A percentile compares a stretch with the other conserved stretches of the same genome.
Conservation (phyloP, 1,139 yeast species). For the Geotrichum fermentans region DNA sequence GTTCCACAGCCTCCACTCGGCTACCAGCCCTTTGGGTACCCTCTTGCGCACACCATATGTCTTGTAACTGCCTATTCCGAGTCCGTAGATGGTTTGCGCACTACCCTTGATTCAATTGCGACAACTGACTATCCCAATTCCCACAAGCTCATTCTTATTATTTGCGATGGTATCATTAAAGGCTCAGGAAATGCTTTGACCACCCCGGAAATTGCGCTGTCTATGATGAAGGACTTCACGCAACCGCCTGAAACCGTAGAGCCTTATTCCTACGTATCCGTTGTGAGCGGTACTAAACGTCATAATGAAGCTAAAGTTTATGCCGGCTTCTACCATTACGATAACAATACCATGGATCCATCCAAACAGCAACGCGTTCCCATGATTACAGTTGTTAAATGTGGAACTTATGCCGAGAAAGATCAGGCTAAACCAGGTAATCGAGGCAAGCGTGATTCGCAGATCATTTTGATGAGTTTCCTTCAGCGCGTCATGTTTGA, state of each 20-base stretch:
- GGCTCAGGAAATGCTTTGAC: slow-evolving; percentile 30
- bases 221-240: slow-evolving; percentile 59
- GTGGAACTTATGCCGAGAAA: slow-evolving; percentile 31
- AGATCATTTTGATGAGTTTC: slow-evolving; percentile 36
- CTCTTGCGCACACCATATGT: slow-evolving; percentile 51
- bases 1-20: slow-evolving; percentile 89
- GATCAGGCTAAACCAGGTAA: slow-evolving; percentile 43
- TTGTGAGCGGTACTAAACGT: slow-evolving; percentile 33
- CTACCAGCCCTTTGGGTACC: slow-evolving; percentile 82
- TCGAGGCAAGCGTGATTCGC: slow-evolving; percentile 38
- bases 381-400: slow-evolving; percentile 35
- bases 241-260: slow-evolving; percentile 29
- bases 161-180: slow-evolving; percentile 36
- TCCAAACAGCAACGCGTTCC: slow-evolving; percentile 72
- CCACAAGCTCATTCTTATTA: slow-evolving; percentile 31
- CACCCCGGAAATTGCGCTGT: slow-evolving; percentile 34
- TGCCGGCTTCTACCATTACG: slow-evolving; percentile 35
- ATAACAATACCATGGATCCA: slow-evolving; percentile 44
- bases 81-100: slow-evolving; percentile 30
- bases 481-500: slow-evolving; percentile 38
- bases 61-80: slow-evolving; percentile 37
- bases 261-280: slow-evolving; percentile 32
- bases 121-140: slow-evolving; percentile 31
- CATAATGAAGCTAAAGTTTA: slow-evolving; percentile 35
- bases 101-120: slow-evolving; percentile 34